Evolutionary conservation across 2,329 filamentous ascomycete genomes (phyloP), one percentile per base, ranked within the genome.

Genomic region (Colletotrichum liaoningense): DNA sequence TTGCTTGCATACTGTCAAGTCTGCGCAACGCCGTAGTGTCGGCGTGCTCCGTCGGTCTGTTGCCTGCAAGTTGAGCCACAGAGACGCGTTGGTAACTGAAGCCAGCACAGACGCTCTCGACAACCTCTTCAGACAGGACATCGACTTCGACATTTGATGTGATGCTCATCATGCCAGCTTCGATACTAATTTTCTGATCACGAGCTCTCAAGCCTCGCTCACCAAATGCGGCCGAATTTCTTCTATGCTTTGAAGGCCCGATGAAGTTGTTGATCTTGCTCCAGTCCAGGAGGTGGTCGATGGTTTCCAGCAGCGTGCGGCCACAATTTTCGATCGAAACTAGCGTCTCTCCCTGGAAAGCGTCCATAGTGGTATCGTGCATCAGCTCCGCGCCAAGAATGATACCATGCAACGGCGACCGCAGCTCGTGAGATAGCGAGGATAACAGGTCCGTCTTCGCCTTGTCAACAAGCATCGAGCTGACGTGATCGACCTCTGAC

Each of bases 361-460:
- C 80, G 57, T 82, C 82, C 28, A 90, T 80, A 0, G 80, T 73
- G 0, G 88, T 89, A n/a, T 90, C 88, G 4, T 85, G 83, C 0
- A 92, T 77, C 4, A 91, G 79, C 74, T 90, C 88, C 1, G 85
- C 83, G 64, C 83, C 89, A 0, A 88, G 86, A 0, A 92, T 80
- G 38, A 92, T 87, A 2, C 90, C 90, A 68, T 92, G 90, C 0
- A 92, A 81, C 0, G 90, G 90, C 2, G 88, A 90, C 5, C 90
- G 84, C 16, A 92, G 80, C 77, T 92, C 90, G 76, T 92, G 90
- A 3, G 88, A 90, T 6, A 92, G 86, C 1, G 88, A 91, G 0
- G 88, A 87, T 8, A 92, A 85, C 46, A 91, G 87, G 69, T 91
- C 89, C 1, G 86, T 86, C 77, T 91, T 91, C 38, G 88, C 86